Percentiles rank a stretch among this genome's conserved stretches.
phyloP scores from a whole-genome alignment of 1,284 basidiomycete species.

The Boletus smithii region DNA sequence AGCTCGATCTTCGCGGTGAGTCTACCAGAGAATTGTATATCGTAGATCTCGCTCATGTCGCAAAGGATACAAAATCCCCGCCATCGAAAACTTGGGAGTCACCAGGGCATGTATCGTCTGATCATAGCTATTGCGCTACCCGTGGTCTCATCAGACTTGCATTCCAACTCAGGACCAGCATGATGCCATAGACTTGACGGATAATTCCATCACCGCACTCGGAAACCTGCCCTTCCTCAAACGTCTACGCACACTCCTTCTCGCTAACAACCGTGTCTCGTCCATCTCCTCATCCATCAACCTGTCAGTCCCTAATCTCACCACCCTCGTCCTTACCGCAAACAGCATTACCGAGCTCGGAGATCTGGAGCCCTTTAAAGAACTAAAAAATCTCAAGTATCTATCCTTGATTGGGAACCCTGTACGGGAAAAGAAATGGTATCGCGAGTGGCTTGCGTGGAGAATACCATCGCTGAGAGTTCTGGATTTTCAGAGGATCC shows the following conservation, averaged over 20 bases:
- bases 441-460: conserved; percentile 92
- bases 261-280: conserved; percentile 87
- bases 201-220: conserved; percentile 89
- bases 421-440: conserved; percentile 90
- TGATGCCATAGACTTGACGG: conserved; percentile 93
- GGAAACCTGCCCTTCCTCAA: conserved; percentile 84
- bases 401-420: conserved; percentile 89
- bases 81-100: conserved; percentile 99
- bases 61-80: conserved; percentile 91
- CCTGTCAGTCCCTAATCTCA: conserved; percentile 81
- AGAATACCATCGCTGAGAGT: conserved; percentile 83
- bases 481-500: conserved; percentile 95
- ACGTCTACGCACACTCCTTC: conserved; percentile 74
- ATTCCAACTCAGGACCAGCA: conserved; percentile 68
- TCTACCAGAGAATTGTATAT: conserved; percentile 20
- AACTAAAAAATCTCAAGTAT: conserved; percentile 76
- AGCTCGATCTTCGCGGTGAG: conserved; percentile 91
- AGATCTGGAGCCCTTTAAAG: conserved; percentile 83
- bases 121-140: conserved; percentile 16
- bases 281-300: conserved; percentile 79
- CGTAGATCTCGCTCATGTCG: conserved; percentile 24
- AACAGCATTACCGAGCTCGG: conserved; percentile 74
- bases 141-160: conserved; percentile 14
- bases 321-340: conserved; percentile 76
- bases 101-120: conserved; percentile 62